Percentiles rank a stretch among this genome's conserved stretches.
Evolutionary conservation across 805 yeast species (phyloP).

Genomic region (Grigorovia humatica): DNA sequence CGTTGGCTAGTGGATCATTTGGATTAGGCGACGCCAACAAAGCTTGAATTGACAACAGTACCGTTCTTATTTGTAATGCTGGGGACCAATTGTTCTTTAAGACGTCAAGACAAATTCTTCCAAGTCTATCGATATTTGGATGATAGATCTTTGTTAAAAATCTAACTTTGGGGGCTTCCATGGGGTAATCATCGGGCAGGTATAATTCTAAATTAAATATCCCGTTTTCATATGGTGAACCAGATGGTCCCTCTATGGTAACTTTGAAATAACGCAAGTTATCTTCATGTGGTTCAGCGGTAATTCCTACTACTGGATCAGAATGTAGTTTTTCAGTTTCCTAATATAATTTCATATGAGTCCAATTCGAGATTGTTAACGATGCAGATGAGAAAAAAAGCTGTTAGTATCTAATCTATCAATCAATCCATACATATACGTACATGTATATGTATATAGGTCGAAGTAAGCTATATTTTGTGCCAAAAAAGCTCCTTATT

Average conservation of each 20-base stretch:
- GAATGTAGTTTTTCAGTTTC: constrained; percentile 87
- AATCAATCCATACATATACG: too few species aligned
- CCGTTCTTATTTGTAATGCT: constrained; percentile 90
- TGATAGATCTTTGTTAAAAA: constrained; percentile 91
- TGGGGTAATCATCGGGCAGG: constrained; percentile 94
- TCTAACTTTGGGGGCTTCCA: constrained; percentile 95
- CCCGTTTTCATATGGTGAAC: constrained; percentile 87
- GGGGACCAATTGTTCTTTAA: constrained; percentile 96
- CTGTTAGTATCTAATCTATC: too few species aligned
- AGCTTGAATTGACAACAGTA: constrained; percentile 85
- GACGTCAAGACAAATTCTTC: constrained; percentile 92
- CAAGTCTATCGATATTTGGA: constrained; percentile 91
- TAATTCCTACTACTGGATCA: constrained; percentile 95
- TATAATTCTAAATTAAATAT: constrained; percentile 73
- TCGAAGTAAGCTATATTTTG: too few species aligned
- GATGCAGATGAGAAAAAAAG: too few species aligned
- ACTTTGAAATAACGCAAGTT: constrained; percentile 90
- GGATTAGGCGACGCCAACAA: constrained; percentile 93
- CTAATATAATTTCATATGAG: constrained; percentile 20
- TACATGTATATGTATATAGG: too few species aligned
- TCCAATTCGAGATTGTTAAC: too few species aligned
- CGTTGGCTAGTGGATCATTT: constrained; percentile 95
- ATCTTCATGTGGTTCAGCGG: constrained; percentile 88
- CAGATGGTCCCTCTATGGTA: constrained; percentile 80
- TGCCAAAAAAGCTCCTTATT: not conserved